phyloP scores from a whole-genome alignment of 768 basidiomycete genomes.

The Neoboletus brunneissimus region DNA sequence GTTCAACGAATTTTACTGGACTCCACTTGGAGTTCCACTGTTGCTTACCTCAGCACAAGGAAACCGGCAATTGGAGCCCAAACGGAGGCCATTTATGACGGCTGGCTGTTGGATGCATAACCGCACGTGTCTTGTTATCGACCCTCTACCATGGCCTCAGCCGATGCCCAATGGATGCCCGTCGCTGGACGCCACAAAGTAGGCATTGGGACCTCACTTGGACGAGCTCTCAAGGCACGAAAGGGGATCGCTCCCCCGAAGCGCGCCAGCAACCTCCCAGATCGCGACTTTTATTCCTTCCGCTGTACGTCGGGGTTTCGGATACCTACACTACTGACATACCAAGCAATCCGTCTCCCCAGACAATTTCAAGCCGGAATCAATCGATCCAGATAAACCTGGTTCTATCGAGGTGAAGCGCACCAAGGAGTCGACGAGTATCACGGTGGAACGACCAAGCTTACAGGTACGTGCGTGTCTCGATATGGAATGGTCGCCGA shows the following conservation, averaged over 20 bases:
- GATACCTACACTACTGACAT: background rate
- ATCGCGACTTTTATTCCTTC: constrained; percentile 74
- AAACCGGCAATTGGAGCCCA: constrained; percentile 6
- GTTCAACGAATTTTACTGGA: background rate
- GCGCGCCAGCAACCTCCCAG: constrained; percentile 45
- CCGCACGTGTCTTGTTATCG: constrained; percentile 22
- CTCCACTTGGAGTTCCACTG: background rate
- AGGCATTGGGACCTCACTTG: constrained; percentile 59
- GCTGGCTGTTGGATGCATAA: constrained; percentile 1
- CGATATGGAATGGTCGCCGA: background rate
- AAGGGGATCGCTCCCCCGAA: constrained; percentile 48
- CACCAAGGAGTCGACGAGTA: constrained; percentile 47
- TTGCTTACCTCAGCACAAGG: constrained; percentile 30
- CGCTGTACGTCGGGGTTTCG: constrained; percentile 51
- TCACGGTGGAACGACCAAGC: constrained; percentile 65
- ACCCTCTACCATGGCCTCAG: constrained; percentile 43
- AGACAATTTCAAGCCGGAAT: constrained; percentile 79
- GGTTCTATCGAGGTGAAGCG: constrained; percentile 64
- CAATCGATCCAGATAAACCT: constrained; percentile 61
- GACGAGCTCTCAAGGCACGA: constrained; percentile 66
- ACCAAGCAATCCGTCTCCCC: constrained; percentile 1
- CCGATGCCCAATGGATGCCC: constrained; percentile 53
- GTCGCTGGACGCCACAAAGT: constrained; percentile 56
- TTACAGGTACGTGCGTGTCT: constrained; percentile 45
- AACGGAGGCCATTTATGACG: constrained; percentile 17